phyloP scores from a whole-genome alignment of 495 filamentous ascomycete species.

The Aspergillus bridgeri region DNA sequence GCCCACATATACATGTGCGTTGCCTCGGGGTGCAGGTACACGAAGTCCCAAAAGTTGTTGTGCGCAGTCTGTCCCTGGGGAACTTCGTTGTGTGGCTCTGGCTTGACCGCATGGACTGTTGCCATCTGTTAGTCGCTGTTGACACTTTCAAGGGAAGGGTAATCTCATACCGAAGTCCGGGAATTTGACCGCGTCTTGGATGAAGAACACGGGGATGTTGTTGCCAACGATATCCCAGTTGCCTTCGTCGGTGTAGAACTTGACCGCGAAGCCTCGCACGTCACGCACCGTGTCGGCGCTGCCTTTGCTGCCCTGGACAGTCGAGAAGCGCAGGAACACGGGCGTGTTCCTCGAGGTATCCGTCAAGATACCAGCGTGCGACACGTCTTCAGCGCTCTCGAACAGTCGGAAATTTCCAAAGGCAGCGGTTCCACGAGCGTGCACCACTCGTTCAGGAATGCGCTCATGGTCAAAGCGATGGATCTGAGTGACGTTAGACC shows the following conservation, averaged over 20 bases:
- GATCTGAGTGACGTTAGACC: slow-evolving; percentile 46
- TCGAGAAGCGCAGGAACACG: slow-evolving; percentile 79
- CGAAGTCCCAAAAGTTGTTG: slow-evolving; percentile 62
- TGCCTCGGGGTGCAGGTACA: slow-evolving; percentile 59
- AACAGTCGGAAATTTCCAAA: slow-evolving; percentile 79
- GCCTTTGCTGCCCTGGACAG: slow-evolving; percentile 73
- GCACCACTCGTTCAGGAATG: slow-evolving; percentile 85
- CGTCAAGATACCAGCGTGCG: slow-evolving; percentile 68
- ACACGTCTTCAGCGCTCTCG: slow-evolving; percentile 67
- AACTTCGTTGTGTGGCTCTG: slow-evolving; percentile 75
- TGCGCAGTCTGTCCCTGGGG: slow-evolving; percentile 60
- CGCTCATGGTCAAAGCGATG: slow-evolving; percentile 83
- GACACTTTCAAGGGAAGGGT: no score
- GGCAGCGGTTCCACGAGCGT: slow-evolving; percentile 78
- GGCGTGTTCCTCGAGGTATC: slow-evolving; percentile 78
- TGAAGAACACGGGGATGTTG: slow-evolving; percentile 73
- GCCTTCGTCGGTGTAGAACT: slow-evolving; percentile 59
- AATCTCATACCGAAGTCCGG: slow-evolving; percentile 52
- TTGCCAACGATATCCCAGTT: slow-evolving; percentile 75
- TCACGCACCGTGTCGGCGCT: slow-evolving; percentile 80
- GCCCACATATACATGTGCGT: slow-evolving; percentile 80
- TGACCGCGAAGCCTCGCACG: slow-evolving; percentile 77
- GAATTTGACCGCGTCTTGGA: slow-evolving; percentile 71
- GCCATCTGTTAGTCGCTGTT: no score
- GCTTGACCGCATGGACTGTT: slow-evolving; percentile 66